These are phyloP conservation scores for Penicillium diatomitis DNA, from an alignment of 495 filamentous ascomycete genomes.

Conservation along the genomic window DNA sequence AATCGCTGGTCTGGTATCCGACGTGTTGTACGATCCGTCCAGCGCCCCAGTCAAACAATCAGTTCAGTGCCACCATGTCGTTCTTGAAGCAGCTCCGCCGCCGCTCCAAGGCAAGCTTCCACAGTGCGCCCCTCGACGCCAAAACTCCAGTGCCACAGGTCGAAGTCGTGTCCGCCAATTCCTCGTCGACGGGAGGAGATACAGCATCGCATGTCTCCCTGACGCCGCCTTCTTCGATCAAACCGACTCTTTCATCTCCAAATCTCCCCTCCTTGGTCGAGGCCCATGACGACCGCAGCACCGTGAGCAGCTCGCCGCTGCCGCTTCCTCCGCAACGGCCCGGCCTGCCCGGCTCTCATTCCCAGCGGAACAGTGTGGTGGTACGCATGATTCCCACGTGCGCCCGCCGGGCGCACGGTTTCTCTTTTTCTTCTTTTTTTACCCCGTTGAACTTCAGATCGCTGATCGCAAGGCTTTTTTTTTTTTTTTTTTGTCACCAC, in stretches of 20 bases:
- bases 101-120: conserved; percentile 59
- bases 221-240: conserved; percentile 52
- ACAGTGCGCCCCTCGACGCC: conserved; percentile 37
- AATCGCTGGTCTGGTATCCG: too few species aligned
- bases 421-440: background rate
- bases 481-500: too few species aligned
- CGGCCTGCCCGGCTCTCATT: conserved; percentile 30
- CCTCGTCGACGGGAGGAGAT: conserved; percentile 51
- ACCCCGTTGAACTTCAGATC: background rate
- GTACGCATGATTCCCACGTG: conserved; percentile 16
- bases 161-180: conserved; percentile 45
- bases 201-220: conserved; percentile 45
- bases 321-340: conserved; percentile 35
- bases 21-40: background rate
- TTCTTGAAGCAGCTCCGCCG: conserved; percentile 75
- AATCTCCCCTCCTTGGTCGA: conserved; percentile 46
- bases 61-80: conserved; percentile 30
- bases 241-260: conserved; percentile 42
- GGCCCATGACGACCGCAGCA: conserved; percentile 19
- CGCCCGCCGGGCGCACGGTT: background rate
- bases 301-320: conserved; percentile 24
- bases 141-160: conserved; percentile 44
- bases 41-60: background rate
- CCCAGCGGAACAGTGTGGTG: conserved; percentile 42
- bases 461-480: background rate